Evolutionary conservation across 2,329 filamentous ascomycete genomes (phyloP).

Genomic region (Sarocladium oryzae): DNA sequence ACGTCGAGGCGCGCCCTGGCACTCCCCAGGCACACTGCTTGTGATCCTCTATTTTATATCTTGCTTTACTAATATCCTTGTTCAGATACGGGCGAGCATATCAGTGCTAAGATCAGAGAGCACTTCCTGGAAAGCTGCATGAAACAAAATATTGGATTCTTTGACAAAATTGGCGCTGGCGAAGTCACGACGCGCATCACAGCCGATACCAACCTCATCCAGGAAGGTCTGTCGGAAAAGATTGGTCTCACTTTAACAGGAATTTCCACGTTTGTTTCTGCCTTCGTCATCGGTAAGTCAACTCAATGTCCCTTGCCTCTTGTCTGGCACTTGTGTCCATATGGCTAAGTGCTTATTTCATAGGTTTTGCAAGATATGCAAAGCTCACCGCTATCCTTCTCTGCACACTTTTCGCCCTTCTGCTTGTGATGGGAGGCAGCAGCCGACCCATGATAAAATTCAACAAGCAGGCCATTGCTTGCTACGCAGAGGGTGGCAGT

Average conservation of each 20-base stretch:
- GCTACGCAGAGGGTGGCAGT: slow-evolving; percentile 79
- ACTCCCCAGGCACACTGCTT: background rate
- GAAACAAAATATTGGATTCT: slow-evolving; percentile 85
- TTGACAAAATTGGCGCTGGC: slow-evolving; percentile 86
- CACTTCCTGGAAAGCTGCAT: slow-evolving; percentile 80
- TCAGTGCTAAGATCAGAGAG: slow-evolving; percentile 71
- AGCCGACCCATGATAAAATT: slow-evolving; percentile 73
- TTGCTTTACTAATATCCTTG: background rate
- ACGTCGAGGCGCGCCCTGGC: background rate
- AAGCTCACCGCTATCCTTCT: slow-evolving; percentile 84
- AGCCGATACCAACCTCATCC: slow-evolving; percentile 85
- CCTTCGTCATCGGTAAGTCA: slow-evolving; percentile 61
- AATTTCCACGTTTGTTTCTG: slow-evolving; percentile 75
- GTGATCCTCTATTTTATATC: background rate
- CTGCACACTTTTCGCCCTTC: slow-evolving; percentile 73
- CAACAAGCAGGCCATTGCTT: slow-evolving; percentile 69
- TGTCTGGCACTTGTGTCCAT: background rate
- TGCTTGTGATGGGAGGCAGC: slow-evolving; percentile 68
- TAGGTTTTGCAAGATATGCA: slow-evolving; percentile 82
- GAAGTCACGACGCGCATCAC: slow-evolving; percentile 95
- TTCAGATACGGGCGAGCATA: slow-evolving; percentile 65
- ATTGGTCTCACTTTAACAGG: slow-evolving; percentile 71
- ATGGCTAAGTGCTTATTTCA: background rate
- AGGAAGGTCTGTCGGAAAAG: slow-evolving; percentile 91
- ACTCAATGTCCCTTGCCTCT: background rate